These are phyloP conservation scores for Aspergillus quadrilineatus DNA, from an alignment of 2,329 filamentous ascomycete genomes.

Conservation along the genomic window DNA sequence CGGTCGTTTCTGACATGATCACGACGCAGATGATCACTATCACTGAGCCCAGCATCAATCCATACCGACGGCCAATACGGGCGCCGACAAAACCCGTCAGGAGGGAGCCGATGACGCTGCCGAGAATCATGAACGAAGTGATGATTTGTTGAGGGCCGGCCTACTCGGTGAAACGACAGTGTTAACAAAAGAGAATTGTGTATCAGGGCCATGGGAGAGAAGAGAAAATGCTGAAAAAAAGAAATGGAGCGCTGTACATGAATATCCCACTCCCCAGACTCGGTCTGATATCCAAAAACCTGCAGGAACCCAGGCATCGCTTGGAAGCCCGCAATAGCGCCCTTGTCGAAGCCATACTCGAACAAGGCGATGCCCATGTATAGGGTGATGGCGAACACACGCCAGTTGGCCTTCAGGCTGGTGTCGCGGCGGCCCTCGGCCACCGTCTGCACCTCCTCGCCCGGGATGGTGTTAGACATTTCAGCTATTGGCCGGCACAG, in stretches of 20 bases:
- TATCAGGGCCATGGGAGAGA: no score
- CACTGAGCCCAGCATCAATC: neutral
- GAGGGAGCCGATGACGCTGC: neutral
- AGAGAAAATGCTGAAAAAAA: no score
- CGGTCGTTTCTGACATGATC: neutral
- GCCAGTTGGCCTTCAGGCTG: no score
- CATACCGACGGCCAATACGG: neutral
- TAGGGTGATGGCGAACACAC: no score
- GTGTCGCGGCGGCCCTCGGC: no score
- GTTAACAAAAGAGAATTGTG: no score
- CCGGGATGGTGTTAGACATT: no score
- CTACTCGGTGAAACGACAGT: neutral
- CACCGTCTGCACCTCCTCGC: no score
- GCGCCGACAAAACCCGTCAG: neutral
- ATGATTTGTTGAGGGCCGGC: constrained; percentile 4
- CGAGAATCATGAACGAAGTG: constrained; percentile 3
- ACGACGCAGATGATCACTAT: neutral
- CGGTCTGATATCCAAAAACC: constrained; percentile 3
- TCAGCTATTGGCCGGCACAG: no score
- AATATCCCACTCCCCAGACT: neutral
- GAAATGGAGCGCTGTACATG: neutral
- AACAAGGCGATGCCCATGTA: neutral
- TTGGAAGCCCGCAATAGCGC: neutral
- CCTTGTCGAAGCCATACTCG: constrained; percentile 8
- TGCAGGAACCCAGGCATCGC: constrained; percentile 4